phyloP scores from a whole-genome alignment of 345 rosid species.

The Eucalyptus fibrosa region DNA sequence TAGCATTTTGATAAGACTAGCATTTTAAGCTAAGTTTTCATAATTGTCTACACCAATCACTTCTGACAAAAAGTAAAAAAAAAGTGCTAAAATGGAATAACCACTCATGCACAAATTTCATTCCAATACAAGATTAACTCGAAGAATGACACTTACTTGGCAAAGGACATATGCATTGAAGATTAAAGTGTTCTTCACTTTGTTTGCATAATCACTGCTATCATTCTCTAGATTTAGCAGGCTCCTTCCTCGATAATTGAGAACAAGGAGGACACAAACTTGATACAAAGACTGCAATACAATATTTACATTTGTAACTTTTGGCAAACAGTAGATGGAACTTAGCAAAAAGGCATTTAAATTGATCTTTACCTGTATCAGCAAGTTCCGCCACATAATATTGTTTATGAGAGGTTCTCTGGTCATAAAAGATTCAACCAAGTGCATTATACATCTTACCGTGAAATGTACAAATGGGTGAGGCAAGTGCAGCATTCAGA shows the following conservation, averaged over 20 bases:
- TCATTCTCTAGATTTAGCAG: conserved; percentile 36
- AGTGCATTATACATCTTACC: neutral
- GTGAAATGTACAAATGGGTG: neutral
- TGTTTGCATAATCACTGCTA: conserved; percentile 14
- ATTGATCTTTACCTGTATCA: conserved; percentile 47
- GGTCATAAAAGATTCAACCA: neutral
- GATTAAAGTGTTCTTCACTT: conserved; percentile 76
- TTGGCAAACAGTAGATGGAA: neutral
- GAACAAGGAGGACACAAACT: conserved; percentile 60
- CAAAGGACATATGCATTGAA: conserved; percentile 91
- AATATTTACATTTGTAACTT: neutral
- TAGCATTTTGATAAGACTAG: neutral
- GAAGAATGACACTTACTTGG: conserved; percentile 41
- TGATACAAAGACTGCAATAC: conserved; percentile 67
- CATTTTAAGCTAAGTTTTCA: neutral
- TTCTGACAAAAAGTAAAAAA: neutral
- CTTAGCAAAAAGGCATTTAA: neutral
- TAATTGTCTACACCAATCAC: neutral
- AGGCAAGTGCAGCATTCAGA: neutral
- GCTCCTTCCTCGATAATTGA: conserved; percentile 55
- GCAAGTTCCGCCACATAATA: conserved; percentile 96
- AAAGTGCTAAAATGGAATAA: neutral
- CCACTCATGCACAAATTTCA: neutral
- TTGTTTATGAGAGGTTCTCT: conserved; percentile 93
- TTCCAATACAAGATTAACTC: neutral